These are phyloP conservation scores for Dendrostoma leiphaemia DNA, from an alignment of 2,329 filamentous ascomycete genomes.

Conservation along the genomic window DNA sequence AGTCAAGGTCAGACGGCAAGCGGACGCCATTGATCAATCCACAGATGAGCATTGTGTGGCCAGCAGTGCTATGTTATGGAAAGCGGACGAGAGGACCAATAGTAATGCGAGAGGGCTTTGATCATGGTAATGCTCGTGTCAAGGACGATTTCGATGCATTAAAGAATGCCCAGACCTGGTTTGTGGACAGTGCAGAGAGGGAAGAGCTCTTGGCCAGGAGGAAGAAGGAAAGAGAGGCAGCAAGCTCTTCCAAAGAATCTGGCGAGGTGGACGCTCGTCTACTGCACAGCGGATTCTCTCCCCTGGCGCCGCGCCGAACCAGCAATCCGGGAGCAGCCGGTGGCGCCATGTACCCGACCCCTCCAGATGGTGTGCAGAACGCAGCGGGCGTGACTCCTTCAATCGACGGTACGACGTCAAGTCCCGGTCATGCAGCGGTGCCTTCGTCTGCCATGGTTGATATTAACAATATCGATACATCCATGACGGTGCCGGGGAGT, in stretches of 20 bases:
- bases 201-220: constrained; percentile 47
- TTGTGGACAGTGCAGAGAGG: constrained; percentile 40
- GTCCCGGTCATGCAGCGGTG: constrained; percentile 49
- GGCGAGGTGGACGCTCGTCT: constrained; percentile 40
- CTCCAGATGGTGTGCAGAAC: constrained; percentile 63
- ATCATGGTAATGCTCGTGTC: constrained; percentile 32
- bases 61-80: constrained; percentile 52
- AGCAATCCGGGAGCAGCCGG: constrained; percentile 41
- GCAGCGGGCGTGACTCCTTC: constrained; percentile 52
- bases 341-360: constrained; percentile 68
- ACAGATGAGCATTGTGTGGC: constrained; percentile 50
- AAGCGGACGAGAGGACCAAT: constrained; percentile 33
- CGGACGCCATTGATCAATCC: constrained; percentile 33
- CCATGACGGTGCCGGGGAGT: constrained; percentile 27
- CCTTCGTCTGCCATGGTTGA: constrained; percentile 32
- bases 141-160: constrained; percentile 49
- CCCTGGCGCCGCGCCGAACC: constrained; percentile 48
- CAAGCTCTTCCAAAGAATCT: constrained; percentile 37
- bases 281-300: constrained; percentile 48
- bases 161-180: constrained; percentile 48
- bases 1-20: constrained; percentile 41
- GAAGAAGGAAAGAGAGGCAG: constrained; percentile 47
- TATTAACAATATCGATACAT: constrained; percentile 38
- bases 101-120: constrained; percentile 25
- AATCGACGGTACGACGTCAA: constrained; percentile 54